These are phyloP conservation scores for Phytophthora cryptogea DNA, from an alignment of 352 stramenopile species.

Conservation along the genomic window DNA sequence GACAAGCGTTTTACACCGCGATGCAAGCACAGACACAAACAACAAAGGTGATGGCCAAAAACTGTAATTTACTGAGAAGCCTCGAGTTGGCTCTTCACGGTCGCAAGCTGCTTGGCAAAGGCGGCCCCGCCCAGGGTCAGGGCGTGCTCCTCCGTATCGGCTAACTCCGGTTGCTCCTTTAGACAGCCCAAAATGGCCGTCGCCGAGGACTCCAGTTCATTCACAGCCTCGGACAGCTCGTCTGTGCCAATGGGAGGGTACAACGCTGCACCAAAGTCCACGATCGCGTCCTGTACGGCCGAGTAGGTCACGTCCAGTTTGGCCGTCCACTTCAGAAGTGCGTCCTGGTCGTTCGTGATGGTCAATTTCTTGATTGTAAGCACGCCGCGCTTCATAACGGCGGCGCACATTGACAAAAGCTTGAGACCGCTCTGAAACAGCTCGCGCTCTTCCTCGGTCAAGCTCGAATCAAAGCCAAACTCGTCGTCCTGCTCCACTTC, in stretches of 20 bases:
- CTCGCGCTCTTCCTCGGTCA: slow-evolving; percentile 67
- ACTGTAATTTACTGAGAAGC: slow-evolving; percentile 40
- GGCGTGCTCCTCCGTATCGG: slow-evolving; percentile 38
- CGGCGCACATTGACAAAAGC: slow-evolving; percentile 73
- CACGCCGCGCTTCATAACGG: slow-evolving; percentile 82
- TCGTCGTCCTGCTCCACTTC: slow-evolving; percentile 74
- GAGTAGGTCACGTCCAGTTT: slow-evolving; percentile 68
- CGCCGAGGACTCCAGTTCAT: slow-evolving; percentile 36
- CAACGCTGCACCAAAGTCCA: slow-evolving; percentile 83
- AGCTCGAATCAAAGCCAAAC: slow-evolving; percentile 76
- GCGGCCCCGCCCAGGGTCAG: slow-evolving; percentile 49
- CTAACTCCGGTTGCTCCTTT: slow-evolving; percentile 55
- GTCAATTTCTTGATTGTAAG: slow-evolving; percentile 78
- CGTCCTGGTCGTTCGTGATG: slow-evolving; percentile 57
- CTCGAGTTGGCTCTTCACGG: slow-evolving; percentile 65
- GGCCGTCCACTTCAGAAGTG: slow-evolving; percentile 75
- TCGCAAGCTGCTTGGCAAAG: slow-evolving; percentile 59
- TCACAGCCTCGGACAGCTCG: slow-evolving; percentile 50
- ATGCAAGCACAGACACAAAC: not conserved
- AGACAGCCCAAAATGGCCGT: slow-evolving; percentile 52
- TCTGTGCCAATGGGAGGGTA: slow-evolving; percentile 76
- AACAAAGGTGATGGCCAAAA: slow-evolving; percentile 3
- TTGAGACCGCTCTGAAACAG: slow-evolving; percentile 72
- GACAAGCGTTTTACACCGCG: too few relatives aligned
- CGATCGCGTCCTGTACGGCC: slow-evolving; percentile 62